Conservation (phyloP, 176 grass and related monocot species). For the Stipa capillata region DNA sequence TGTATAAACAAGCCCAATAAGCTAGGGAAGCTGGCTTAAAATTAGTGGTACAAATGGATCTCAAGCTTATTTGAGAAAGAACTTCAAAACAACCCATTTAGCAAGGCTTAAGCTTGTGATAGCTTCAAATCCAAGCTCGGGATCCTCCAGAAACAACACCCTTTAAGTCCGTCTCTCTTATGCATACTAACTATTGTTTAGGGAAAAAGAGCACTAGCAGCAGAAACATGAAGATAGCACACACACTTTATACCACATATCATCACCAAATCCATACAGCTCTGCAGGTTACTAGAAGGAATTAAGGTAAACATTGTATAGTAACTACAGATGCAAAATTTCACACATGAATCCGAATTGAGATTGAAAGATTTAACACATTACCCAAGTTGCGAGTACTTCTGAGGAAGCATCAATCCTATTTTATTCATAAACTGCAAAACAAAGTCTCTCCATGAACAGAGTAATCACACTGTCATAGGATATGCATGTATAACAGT, state of each 20-base stretch:
- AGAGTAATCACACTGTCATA: conserved; percentile 3
- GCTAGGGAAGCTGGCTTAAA: background rate
- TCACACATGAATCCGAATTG: conserved; percentile 6
- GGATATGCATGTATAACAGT: background rate
- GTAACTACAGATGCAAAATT: conserved; percentile 12
- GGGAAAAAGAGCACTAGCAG: background rate
- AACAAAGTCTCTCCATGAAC: conserved; percentile 19
- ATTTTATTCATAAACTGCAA: conserved; percentile 97
- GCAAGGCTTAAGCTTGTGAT: background rate
- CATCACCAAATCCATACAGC: background rate
- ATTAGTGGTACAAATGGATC: background rate
- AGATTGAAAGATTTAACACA: conserved; percentile 6
- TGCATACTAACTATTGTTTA: background rate
- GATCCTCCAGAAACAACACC: background rate
- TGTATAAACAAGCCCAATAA: background rate
- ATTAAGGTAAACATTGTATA: background rate
- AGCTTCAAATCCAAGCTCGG: background rate
- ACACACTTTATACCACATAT: background rate
- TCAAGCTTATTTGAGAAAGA: background rate
- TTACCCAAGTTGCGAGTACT: conserved; percentile 85
- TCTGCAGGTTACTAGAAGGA: background rate
- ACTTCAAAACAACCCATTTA: background rate
- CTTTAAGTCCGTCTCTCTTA: background rate
- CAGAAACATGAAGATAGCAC: background rate
- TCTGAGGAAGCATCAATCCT: conserved; percentile 67